Evolutionary conservation across 2,329 filamentous ascomycete genomes (phyloP).

Genomic region (Cytospora chrysosperma): DNA sequence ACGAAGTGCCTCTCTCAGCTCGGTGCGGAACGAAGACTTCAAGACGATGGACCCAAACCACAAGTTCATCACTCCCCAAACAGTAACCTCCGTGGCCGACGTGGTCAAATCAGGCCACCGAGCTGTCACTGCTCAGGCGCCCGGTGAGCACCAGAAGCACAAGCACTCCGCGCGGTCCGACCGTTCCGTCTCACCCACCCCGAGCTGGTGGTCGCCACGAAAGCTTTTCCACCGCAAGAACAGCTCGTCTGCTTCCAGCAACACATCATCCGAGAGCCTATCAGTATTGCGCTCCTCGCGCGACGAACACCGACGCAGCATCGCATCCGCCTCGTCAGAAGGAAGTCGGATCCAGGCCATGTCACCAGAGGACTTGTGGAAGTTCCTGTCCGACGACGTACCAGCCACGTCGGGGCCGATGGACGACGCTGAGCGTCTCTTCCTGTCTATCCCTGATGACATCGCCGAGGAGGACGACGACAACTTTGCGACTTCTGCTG

Average conservation of each 20-base stretch:
- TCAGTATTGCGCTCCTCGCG: slow-evolving; percentile 27
- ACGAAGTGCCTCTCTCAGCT: slow-evolving; percentile 66
- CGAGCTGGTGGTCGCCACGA: slow-evolving; percentile 44
- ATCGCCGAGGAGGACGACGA: slow-evolving; percentile 54
- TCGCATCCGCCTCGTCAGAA: slow-evolving; percentile 37
- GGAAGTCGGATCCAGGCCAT: slow-evolving; percentile 50
- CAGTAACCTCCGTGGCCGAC: slow-evolving; percentile 50
- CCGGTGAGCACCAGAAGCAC: slow-evolving; percentile 31
- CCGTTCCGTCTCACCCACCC: slow-evolving; percentile 48
- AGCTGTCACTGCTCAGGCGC: slow-evolving; percentile 34
- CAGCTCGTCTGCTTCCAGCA: slow-evolving; percentile 33
- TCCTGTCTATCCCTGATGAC: slow-evolving; percentile 44
- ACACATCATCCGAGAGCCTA: slow-evolving; percentile 36
- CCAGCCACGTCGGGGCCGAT: slow-evolving; percentile 35
- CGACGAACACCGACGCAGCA: slow-evolving; percentile 35
- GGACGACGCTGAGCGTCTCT: slow-evolving; percentile 35
- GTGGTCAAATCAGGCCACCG: slow-evolving; percentile 35
- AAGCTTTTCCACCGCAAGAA: slow-evolving; percentile 50
- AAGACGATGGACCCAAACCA: slow-evolving; percentile 77
- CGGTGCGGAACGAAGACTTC: slow-evolving; percentile 55
- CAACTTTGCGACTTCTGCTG: slow-evolving; percentile 58
- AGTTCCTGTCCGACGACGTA: slow-evolving; percentile 50
- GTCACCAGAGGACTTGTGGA: slow-evolving; percentile 54
- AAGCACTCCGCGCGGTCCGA: slow-evolving; percentile 40
- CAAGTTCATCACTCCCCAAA: slow-evolving; percentile 70